Evolutionary conservation across 1,284 basidiomycete species (phyloP), one percentile per base, ranked within the genome.

Genomic region (Tilletia indica): DNA sequence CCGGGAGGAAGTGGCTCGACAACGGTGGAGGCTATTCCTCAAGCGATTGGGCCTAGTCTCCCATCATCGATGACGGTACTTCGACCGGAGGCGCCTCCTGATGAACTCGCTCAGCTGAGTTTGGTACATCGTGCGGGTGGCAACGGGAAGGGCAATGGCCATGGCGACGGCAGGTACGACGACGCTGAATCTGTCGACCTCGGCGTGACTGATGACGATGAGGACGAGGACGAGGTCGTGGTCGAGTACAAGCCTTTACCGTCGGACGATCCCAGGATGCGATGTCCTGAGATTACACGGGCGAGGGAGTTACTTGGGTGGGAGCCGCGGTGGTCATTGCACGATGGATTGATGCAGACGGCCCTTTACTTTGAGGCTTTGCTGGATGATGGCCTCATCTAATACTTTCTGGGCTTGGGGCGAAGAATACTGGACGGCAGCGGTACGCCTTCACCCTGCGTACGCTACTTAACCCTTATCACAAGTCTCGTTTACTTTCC

Each of bases 261-360:
- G 21, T 73, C 74, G 51, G 96, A 99, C 82, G 96, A 99, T 86
- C 96, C 96, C 39, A 93, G 95, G 86, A 91, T 92, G 86, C 89
- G 96, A 80, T 89, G 93, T 75, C 93, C 96, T 61, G 95, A 98
- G 85, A 97, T 93, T 49, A 91, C 92, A 39, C 88, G 94, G 68
- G 96, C 96, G 70, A 93, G 92, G 85, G 88, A 91, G 83, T 85
- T 88, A n/a, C 88, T 99, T 61, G 87, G 88, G 39, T 99, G 96
- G 96, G 89, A 95, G 82, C 94, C 95, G n/a, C 88, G 90, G 80
- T 98, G 94, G 93, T 91, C 91, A 19, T 90, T 94, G 34, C 87
- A 89, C 72, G 93, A 93, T 89, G 93, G 94, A n/a, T 85, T 96
- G 70, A 91, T 93, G 85, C 94, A 96, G 87, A 96, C 94, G 91